Conservation (phyloP, 2,329 filamentous ascomycete genomes). For the Scedosporium dehoogii region DNA sequence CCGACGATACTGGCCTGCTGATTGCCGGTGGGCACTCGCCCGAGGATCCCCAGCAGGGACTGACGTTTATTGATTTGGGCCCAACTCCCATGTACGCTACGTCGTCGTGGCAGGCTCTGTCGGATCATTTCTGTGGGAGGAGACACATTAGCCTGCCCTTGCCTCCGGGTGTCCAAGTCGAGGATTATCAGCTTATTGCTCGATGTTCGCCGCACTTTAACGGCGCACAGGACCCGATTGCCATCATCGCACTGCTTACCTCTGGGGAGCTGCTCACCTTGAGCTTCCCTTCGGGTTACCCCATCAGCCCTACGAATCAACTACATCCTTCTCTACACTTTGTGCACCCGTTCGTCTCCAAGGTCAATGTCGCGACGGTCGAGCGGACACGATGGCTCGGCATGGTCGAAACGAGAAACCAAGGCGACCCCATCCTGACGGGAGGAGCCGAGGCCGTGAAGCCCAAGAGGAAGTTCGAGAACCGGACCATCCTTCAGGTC, state of each 20-base stretch:
- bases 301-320: slow-evolving; percentile 86
- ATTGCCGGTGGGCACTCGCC: slow-evolving; percentile 71
- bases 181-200: slow-evolving; percentile 76
- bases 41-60: slow-evolving; percentile 58
- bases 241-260: slow-evolving; percentile 65
- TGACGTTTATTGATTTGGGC: slow-evolving; percentile 86
- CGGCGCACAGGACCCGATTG: slow-evolving; percentile 84
- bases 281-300: slow-evolving; percentile 85
- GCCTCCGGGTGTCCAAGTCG: slow-evolving; percentile 65
- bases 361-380: slow-evolving; percentile 60
- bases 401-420: slow-evolving; percentile 72
- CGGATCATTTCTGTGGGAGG: slow-evolving; percentile 72
- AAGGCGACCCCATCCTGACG: slow-evolving; percentile 66
- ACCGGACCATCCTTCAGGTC: slow-evolving; percentile 74
- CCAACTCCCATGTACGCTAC: slow-evolving; percentile 84
- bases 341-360: slow-evolving; percentile 79
- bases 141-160: slow-evolving; percentile 61
- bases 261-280: slow-evolving; percentile 85
- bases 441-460: slow-evolving; percentile 68
- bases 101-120: slow-evolving; percentile 76
- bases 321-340: slow-evolving; percentile 80
- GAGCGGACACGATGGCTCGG: slow-evolving; percentile 79
- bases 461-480: slow-evolving; percentile 67
- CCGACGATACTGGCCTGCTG: slow-evolving; percentile 83
- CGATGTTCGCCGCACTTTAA: slow-evolving; percentile 75